Conservation (phyloP, 345 rosid species). For the Mercurialis annua region DNA sequence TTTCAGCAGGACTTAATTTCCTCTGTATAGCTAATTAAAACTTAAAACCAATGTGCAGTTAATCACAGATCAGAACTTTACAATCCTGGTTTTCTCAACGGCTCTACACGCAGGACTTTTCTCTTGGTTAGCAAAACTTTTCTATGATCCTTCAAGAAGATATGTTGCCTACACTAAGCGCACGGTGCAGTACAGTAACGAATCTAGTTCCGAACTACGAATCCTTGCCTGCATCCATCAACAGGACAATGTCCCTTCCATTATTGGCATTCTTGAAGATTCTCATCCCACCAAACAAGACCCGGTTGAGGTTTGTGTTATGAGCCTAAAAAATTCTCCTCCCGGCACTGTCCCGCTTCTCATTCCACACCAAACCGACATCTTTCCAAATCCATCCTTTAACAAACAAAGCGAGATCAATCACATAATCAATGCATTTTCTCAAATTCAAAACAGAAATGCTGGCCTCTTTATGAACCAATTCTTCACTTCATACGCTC, state of each 20-base stretch:
- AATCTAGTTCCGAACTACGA: slow-evolving; percentile 26
- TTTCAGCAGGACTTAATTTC: too few species aligned
- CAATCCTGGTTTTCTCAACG: slow-evolving; percentile 29
- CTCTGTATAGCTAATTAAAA: too few species aligned
- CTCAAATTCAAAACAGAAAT: slow-evolving; percentile 16
- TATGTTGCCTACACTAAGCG: slow-evolving; percentile 37
- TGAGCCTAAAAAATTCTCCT: slow-evolving; percentile 36
- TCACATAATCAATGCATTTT: slow-evolving; percentile 15
- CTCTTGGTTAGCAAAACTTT: slow-evolving; percentile 16
- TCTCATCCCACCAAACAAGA: slow-evolving; percentile 25
- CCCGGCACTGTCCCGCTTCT: slow-evolving; percentile 13
- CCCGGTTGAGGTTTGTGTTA: slow-evolving; percentile 28
- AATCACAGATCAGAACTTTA: slow-evolving; percentile 24
- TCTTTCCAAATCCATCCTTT: neutral
- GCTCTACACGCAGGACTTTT: slow-evolving; percentile 20
- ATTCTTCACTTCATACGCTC: slow-evolving; percentile 40
- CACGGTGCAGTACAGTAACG: slow-evolving; percentile 25
- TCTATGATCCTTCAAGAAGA: slow-evolving; percentile 40
- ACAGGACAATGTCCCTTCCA: slow-evolving; percentile 28
- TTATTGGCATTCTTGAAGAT: slow-evolving; percentile 32
- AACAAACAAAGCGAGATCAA: neutral
- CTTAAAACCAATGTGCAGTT: slow-evolving; percentile 17
- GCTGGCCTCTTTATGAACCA: slow-evolving; percentile 23
- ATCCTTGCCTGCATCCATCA: slow-evolving; percentile 43
- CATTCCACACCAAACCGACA: neutral